phyloP scores from a whole-genome alignment of 1,284 basidiomycete genomes.

The Exobasidium rhododendri region DNA sequence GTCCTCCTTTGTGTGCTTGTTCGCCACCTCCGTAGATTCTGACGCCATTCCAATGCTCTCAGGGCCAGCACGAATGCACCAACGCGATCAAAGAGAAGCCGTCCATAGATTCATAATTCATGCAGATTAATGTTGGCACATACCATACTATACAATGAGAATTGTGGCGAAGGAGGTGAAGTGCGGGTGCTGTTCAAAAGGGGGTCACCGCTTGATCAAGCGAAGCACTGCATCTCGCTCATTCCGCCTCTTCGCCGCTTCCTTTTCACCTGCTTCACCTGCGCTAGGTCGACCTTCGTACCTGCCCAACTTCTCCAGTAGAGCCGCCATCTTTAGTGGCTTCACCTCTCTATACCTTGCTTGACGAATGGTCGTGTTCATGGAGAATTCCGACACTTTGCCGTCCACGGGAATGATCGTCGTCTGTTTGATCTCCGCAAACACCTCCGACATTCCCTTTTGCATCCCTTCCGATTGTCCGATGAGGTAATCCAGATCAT shows the following conservation, averaged over 20 bases:
- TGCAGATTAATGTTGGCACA: not conserved
- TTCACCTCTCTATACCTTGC: slow-evolving; percentile 23
- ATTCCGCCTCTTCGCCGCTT: slow-evolving; percentile 19
- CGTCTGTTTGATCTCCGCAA: slow-evolving; percentile 10
- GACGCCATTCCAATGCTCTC: not conserved
- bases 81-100: slow-evolving; percentile 7
- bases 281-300: slow-evolving; percentile 19
- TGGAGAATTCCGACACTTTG: slow-evolving; percentile 9
- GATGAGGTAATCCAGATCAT: slow-evolving; percentile 26
- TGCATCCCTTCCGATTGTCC: not conserved
- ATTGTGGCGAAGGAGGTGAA: too few species aligned
- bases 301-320: slow-evolving; percentile 26
- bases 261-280: slow-evolving; percentile 9
- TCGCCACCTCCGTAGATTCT: not conserved
- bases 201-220: slow-evolving; percentile 19
- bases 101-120: slow-evolving; percentile 2
- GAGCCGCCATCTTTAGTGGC: slow-evolving; percentile 23
- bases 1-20: not conserved
- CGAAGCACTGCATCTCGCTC: slow-evolving; percentile 27
- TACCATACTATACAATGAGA: not conserved
- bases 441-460: slow-evolving; percentile 7
- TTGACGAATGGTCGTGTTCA: slow-evolving; percentile 11
- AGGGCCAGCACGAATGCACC: not conserved
- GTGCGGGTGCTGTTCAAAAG: too few species aligned
- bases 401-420: slow-evolving; percentile 13